phyloP scores from a whole-genome alignment of 192 early-diverging fungal species.

The Coemansia sp. region DNA sequence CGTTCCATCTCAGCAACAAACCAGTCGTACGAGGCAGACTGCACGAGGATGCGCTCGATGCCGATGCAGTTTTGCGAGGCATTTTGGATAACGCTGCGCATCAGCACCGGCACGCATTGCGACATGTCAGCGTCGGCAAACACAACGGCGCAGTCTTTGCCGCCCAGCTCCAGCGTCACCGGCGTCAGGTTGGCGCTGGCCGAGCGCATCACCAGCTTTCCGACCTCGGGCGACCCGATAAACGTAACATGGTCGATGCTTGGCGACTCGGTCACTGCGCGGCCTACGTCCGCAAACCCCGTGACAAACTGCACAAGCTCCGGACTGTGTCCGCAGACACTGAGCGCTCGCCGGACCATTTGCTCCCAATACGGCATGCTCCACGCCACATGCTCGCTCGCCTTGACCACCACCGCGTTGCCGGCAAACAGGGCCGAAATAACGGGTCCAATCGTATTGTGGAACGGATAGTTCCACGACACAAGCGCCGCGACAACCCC shows the following conservation, averaged over 20 bases:
- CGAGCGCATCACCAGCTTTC: constrained; percentile 70
- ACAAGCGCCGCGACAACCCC: constrained; percentile 82
- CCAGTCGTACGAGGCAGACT: constrained; percentile 63
- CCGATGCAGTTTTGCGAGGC: constrained; percentile 89
- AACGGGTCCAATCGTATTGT: constrained; percentile 75
- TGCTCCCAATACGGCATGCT: constrained; percentile 66
- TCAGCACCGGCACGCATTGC: constrained; percentile 67
- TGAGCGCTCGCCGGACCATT: constrained; percentile 66
- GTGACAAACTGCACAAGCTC: constrained; percentile 77
- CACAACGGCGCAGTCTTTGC: constrained; percentile 85
- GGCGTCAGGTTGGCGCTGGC: constrained; percentile 76
- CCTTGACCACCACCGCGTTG: constrained; percentile 83
- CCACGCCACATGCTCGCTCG: constrained; percentile 84
- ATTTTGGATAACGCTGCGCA: constrained; percentile 87
- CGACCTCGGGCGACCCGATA: constrained; percentile 82
- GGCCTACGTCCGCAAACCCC: constrained; percentile 80
- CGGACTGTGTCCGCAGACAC: constrained; percentile 70
- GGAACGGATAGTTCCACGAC: constrained; percentile 88
- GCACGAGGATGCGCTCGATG: constrained; percentile 82
- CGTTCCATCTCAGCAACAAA: constrained; percentile 64
- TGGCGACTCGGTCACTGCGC: constrained; percentile 62
- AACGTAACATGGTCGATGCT: constrained; percentile 78
- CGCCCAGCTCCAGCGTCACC: constrained; percentile 85
- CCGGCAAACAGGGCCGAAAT: constrained; percentile 82
- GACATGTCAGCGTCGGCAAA: constrained; percentile 70